These are phyloP conservation scores for Besnoitia besnoiti DNA, from an alignment of 169 alveolate genomes.

Conservation along the genomic window DNA sequence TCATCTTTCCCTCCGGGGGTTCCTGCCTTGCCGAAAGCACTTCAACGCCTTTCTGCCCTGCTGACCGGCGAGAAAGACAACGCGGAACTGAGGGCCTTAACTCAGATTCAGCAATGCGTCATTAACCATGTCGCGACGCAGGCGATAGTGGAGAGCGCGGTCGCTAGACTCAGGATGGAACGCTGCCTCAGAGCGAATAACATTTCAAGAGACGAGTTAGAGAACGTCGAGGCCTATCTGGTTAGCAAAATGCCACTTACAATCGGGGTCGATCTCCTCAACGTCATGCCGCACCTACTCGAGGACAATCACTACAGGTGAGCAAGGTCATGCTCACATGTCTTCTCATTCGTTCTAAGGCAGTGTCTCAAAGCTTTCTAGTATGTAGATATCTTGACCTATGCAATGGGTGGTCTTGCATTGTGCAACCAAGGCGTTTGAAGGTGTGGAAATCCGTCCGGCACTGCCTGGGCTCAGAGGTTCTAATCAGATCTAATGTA, in stretches of 20 bases:
- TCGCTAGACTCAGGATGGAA: background rate
- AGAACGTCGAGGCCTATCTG: background rate
- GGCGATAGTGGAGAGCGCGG: background rate
- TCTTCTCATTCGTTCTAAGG: too few species aligned
- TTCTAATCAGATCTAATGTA: too few species aligned
- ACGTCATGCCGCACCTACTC: background rate
- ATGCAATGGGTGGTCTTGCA: too few species aligned
- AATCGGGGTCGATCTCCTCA: background rate
- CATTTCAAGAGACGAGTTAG: background rate
- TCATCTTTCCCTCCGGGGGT: background rate
- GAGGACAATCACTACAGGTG: conserved; percentile 6
- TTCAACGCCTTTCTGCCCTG: background rate
- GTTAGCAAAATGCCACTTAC: background rate
- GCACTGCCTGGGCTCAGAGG: too few species aligned
- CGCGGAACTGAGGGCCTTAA: conserved; percentile 15
- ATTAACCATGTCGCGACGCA: background rate
- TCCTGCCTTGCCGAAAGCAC: conserved; percentile 17
- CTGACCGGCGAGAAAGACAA: background rate
- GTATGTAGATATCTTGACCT: too few species aligned
- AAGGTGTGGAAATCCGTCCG: too few species aligned
- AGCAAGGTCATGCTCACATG: too few species aligned
- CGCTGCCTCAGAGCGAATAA: background rate
- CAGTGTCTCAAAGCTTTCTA: too few species aligned
- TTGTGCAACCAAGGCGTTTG: too few species aligned
- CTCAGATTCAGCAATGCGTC: conserved; percentile 23